These are phyloP conservation scores for Lachancea sp. DNA, from an alignment of 805 yeast species.

Conservation along the genomic window DNA sequence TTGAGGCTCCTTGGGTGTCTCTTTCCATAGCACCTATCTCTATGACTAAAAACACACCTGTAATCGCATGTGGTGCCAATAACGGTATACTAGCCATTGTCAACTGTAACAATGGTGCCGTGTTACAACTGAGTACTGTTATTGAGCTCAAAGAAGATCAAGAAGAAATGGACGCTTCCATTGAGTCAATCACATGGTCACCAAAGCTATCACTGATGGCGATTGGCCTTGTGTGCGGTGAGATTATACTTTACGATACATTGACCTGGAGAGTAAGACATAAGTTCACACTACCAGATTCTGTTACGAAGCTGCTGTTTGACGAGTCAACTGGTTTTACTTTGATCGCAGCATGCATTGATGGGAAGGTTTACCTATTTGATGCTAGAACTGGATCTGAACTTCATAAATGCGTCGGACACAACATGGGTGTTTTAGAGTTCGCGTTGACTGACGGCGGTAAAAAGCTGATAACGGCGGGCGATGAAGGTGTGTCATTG, in stretches of 20 bases:
- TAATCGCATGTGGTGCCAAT: constrained; percentile 76
- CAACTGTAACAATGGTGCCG: constrained; percentile 65
- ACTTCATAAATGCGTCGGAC: constrained; percentile 79
- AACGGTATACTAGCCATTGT: constrained; percentile 82
- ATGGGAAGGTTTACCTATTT: constrained; percentile 81
- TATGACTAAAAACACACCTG: constrained; percentile 41
- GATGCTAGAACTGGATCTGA: constrained; percentile 82
- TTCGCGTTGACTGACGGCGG: constrained; percentile 66
- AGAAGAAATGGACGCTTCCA: constrained; percentile 58
- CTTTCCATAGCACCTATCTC: constrained; percentile 36
- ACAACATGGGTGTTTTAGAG: constrained; percentile 88
- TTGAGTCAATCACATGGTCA: constrained; percentile 83
- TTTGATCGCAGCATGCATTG: constrained; percentile 69
- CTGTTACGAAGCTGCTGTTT: constrained; percentile 75
- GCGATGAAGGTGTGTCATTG: constrained; percentile 92
- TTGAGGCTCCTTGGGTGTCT: constrained; percentile 86
- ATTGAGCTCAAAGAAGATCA: constrained; percentile 50
- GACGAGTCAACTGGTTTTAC: constrained; percentile 44
- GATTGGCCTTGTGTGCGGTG: constrained; percentile 85
- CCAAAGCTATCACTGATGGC: constrained; percentile 61
- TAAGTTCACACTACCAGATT: constrained; percentile 62
- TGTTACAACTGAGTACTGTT: constrained; percentile 60
- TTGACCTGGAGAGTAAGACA: constrained; percentile 82
- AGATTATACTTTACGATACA: constrained; percentile 73
- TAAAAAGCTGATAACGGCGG: constrained; percentile 76